Conservation (phyloP, 2,329 filamentous ascomycete species). For the Fusarium metavorans region DNA sequence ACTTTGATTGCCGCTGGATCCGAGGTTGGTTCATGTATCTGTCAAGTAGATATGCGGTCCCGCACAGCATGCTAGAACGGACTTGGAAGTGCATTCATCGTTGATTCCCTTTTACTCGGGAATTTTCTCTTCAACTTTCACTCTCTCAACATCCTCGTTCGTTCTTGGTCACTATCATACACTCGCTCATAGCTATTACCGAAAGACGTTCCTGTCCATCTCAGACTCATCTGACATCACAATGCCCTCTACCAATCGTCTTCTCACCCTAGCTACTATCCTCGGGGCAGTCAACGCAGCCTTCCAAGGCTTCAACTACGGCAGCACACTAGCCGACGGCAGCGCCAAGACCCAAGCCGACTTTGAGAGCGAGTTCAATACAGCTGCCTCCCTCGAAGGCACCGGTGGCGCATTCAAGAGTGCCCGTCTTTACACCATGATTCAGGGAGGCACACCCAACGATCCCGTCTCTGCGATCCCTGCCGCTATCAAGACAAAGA, state of each 20-base stretch:
- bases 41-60: not conserved
- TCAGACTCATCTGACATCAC: slow-evolving; percentile 7
- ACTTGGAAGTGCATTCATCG: slow-evolving; percentile 25
- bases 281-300: slow-evolving; percentile 52
- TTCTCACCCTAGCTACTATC: slow-evolving; percentile 52
- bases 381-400: slow-evolving; percentile 72
- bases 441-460: slow-evolving; percentile 75
- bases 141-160: not conserved
- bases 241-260: slow-evolving; percentile 49
- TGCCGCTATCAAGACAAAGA: slow-evolving; percentile 85
- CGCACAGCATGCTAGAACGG: slow-evolving; percentile 13
- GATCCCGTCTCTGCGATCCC: slow-evolving; percentile 79
- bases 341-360: slow-evolving; percentile 70
- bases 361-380: slow-evolving; percentile 78
- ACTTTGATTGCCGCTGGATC: not conserved
- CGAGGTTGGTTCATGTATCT: not conserved
- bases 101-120: not conserved
- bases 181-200: slow-evolving; percentile 25
- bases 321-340: slow-evolving; percentile 70
- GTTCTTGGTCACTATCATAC: slow-evolving; percentile 11
- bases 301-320: slow-evolving; percentile 80
- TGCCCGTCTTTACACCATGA: slow-evolving; percentile 81
- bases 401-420: slow-evolving; percentile 73
- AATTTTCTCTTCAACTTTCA: not conserved
- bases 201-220: not conserved